Percentiles rank a stretch among this genome's conserved stretches.
Evolutionary conservation across 1,139 yeast genomes (phyloP).

Genomic region (Pneumocystis wakefieldiae): DNA sequence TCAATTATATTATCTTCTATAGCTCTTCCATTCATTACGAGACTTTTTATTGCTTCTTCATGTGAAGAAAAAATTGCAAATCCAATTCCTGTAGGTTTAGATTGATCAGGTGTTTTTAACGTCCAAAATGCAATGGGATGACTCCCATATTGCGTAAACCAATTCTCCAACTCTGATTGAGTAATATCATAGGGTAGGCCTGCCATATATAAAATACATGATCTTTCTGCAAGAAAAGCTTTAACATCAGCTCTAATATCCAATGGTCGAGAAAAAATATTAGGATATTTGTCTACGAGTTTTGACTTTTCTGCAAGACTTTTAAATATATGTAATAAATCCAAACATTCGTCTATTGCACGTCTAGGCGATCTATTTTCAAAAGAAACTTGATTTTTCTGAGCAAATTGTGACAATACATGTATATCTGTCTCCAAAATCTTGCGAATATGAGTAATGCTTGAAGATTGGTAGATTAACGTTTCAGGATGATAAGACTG

Average conservation of each 20-base stretch:
- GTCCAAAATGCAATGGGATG: slow-evolving; percentile 87
- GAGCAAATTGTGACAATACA: slow-evolving; percentile 1
- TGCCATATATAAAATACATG: slow-evolving; percentile 62
- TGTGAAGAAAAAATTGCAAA: slow-evolving; percentile 75
- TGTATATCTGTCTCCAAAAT: slow-evolving; percentile 40
- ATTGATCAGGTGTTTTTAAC: slow-evolving; percentile 42
- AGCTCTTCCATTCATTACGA: slow-evolving; percentile 65
- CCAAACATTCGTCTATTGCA: slow-evolving; percentile 30
- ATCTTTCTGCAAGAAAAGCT: slow-evolving; percentile 54
- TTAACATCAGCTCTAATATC: slow-evolving; percentile 59
- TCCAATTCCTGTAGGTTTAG: slow-evolving; percentile 44
- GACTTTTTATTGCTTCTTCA: slow-evolving; percentile 69
- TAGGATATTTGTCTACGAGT: slow-evolving; percentile 38
- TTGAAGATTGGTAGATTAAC: slow-evolving; percentile 35
- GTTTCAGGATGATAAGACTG: slow-evolving; percentile 51
- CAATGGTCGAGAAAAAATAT: slow-evolving; percentile 55
- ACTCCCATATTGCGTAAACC: slow-evolving; percentile 81
- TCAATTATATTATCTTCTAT: slow-evolving; percentile 64
- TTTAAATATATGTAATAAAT: slow-evolving; percentile 32
- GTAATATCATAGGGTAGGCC: slow-evolving; percentile 77
- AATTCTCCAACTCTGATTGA: slow-evolving; percentile 75
- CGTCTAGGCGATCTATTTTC: slow-evolving; percentile 23
- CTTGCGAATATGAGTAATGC: slow-evolving; percentile 39
- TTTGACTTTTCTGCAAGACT: slow-evolving; percentile 41
- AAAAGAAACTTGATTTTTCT: not conserved